phyloP scores from a whole-genome alignment of 495 filamentous ascomycete species.

The Pseudoneurospora amorphoporcata region DNA sequence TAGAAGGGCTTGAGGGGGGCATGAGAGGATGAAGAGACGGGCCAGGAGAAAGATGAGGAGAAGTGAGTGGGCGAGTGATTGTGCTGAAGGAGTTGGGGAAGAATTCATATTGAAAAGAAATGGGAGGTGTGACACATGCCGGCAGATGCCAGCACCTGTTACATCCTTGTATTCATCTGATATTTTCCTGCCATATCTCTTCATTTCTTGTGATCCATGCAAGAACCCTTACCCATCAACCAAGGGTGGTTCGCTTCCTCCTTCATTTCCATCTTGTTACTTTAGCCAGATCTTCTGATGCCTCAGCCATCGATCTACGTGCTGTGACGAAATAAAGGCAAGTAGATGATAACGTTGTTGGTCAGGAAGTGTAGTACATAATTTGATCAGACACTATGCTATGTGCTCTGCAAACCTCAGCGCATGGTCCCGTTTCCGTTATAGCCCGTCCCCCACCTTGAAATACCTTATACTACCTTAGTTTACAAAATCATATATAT shows the following conservation, averaged over 20 bases:
- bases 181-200: not conserved
- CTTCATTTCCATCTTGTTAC: no score
- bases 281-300: no score
- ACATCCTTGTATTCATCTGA: not conserved
- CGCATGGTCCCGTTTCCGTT: not conserved
- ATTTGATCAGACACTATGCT: not conserved
- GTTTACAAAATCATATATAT: not conserved
- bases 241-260: not conserved
- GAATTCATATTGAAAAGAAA: not conserved
- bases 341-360: not conserved
- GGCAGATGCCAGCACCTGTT: not conserved
- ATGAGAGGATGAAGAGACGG: conserved; percentile 2
- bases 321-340: not conserved
- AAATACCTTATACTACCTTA: not conserved
- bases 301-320: not conserved
- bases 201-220: not conserved
- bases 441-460: not conserved
- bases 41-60: conserved; percentile 20
- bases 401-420: not conserved
- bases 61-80: not conserved
- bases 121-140: not conserved
- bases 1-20: conserved; percentile 23
- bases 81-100: not conserved
- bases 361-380: not conserved
- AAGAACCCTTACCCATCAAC: not conserved